Evolutionary conservation across 352 stramenopile species (phyloP).

Genomic region (Phytopythium boreale): DNA sequence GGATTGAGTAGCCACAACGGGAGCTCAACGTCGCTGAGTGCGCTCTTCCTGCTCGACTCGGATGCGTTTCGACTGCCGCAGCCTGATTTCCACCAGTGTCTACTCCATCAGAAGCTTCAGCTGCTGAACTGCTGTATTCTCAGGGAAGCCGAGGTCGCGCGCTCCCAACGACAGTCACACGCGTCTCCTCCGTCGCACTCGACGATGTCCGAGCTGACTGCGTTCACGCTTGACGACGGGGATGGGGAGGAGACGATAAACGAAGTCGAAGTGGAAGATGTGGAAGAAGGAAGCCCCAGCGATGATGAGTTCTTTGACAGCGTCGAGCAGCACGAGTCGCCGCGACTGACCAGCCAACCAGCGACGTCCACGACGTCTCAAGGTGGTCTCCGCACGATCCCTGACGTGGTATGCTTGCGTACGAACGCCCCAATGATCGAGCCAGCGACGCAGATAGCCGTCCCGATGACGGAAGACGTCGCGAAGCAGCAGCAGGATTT

Average conservation of each 20-base stretch:
- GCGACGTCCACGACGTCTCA: conserved; percentile 10
- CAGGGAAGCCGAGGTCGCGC: conserved; percentile 22
- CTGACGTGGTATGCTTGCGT: conserved; percentile 36
- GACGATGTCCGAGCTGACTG: conserved; percentile 27
- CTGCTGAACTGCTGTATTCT: conserved; percentile 80
- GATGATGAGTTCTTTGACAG: conserved; percentile 87
- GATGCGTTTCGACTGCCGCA: conserved; percentile 42
- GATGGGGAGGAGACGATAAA: conserved; percentile 9
- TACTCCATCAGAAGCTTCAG: conserved; percentile 81
- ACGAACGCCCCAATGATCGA: conserved; percentile 53
- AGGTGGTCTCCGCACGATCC: conserved; percentile 30
- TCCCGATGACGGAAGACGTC: conserved; percentile 78
- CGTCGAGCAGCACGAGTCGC: conserved; percentile 43
- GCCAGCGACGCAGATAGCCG: conserved; percentile 58
- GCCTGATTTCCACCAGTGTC: conserved; percentile 69
- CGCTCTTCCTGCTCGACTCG: conserved; percentile 53
- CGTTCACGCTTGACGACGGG: conserved; percentile 28
- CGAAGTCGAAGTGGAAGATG: conserved; percentile 13
- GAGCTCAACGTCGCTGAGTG: conserved; percentile 35
- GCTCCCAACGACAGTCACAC: conserved; percentile 1
- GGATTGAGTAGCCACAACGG: conserved; percentile 22
- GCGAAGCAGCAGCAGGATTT: conserved; percentile 77
- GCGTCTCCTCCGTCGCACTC: background rate
- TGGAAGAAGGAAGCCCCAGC: conserved; percentile 32
- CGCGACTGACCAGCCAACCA: background rate